Conservation (phyloP, 2,329 filamentous ascomycete species). For the Alternaria sp. region DNA sequence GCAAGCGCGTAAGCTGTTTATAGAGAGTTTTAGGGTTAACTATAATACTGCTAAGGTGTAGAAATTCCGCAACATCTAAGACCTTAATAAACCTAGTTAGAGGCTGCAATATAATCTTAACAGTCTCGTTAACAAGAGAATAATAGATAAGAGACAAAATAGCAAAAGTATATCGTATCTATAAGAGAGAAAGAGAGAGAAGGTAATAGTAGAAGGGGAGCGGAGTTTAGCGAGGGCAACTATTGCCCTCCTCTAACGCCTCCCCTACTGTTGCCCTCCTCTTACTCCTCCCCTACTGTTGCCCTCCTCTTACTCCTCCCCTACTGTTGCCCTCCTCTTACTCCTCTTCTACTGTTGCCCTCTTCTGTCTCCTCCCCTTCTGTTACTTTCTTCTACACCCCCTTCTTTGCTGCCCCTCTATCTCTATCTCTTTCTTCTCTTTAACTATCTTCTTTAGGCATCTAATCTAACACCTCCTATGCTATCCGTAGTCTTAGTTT, state of each 20-base stretch:
- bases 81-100: not conserved
- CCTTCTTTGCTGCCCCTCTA: not conserved
- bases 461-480: too few relatives aligned
- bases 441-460: not conserved
- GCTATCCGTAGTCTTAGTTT: too few relatives aligned
- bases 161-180: too few relatives aligned
- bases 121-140: not conserved
- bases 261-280: not conserved
- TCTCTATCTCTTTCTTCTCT: too few relatives aligned
- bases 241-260: not conserved
- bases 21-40: not conserved
- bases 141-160: not conserved
- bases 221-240: not conserved
- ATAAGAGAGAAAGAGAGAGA: not conserved
- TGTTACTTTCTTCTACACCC: too few relatives aligned
- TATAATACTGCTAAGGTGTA: not conserved
- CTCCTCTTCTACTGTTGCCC: too few relatives aligned
- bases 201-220: not conserved
- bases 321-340: too few relatives aligned
- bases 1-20: too few relatives aligned
- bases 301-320: rapidly evolving
- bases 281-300: not conserved
- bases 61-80: not conserved
- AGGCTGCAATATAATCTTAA: not conserved
- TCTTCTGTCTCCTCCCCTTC: too few relatives aligned